Conservation (phyloP, 768 basidiomycete genomes). For the Neoboletus subvelutipes region DNA sequence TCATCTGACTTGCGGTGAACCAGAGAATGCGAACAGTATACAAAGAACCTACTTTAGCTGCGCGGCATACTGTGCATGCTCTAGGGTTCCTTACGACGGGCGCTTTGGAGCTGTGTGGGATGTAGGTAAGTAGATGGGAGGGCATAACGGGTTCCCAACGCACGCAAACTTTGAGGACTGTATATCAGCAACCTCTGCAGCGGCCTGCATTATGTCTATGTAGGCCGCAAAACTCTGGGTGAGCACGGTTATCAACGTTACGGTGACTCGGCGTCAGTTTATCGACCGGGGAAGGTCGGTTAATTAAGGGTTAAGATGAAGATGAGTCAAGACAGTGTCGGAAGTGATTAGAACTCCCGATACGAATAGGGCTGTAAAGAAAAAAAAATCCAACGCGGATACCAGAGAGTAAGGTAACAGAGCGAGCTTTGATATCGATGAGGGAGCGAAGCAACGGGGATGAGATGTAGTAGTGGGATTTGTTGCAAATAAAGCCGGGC, state of each 20-base stretch:
- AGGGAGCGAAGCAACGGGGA: slow-evolving; percentile 29
- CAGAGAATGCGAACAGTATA: slow-evolving; percentile 12
- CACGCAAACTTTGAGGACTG: slow-evolving; percentile 33
- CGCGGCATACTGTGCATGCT: slow-evolving; percentile 83
- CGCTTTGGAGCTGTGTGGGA: slow-evolving; percentile 37
- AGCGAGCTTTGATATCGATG: slow-evolving; percentile 30
- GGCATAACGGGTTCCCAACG: slow-evolving; percentile 9
- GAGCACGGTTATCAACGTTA: slow-evolving; percentile 39
- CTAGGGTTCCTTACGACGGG: slow-evolving; percentile 51
- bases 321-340: slow-evolving; percentile 13
- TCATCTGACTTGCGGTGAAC: slow-evolving; percentile 59
- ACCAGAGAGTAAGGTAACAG: slow-evolving; percentile 12
- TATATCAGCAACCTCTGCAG: slow-evolving; percentile 29
- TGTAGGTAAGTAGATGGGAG: slow-evolving; percentile 9
- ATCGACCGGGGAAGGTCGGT: slow-evolving; percentile 42
- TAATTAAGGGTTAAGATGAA: slow-evolving; percentile 38
- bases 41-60: slow-evolving; percentile 61
- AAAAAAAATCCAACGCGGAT: slow-evolving; percentile 6
- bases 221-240: slow-evolving; percentile 13
- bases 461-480: slow-evolving; percentile 36
- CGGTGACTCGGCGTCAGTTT: slow-evolving; percentile 42
- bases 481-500: slow-evolving; percentile 42
- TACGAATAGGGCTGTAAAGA: not conserved
- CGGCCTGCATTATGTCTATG: slow-evolving; percentile 28
- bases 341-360: slow-evolving; percentile 1